Conservation (phyloP, 78 protist genomes). For the Speleostelium caveatum region DNA sequence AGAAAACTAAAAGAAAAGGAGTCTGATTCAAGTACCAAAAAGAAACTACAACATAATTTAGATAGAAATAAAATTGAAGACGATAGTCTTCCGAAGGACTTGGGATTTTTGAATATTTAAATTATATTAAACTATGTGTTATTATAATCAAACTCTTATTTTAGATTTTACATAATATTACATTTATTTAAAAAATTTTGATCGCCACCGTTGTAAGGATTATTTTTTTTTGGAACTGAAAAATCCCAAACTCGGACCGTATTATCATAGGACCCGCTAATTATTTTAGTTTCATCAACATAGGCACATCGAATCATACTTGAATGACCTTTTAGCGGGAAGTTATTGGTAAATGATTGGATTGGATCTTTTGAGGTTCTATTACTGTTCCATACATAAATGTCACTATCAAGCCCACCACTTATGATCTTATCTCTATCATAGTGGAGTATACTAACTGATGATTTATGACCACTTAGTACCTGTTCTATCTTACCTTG, state of each 20-base stretch:
- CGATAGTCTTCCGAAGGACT: neutral
- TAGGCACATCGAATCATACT: slow-evolving; percentile 15
- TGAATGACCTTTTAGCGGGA: slow-evolving; percentile 3
- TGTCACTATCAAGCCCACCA: slow-evolving; percentile 9
- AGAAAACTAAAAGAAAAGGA: slow-evolving; percentile 39
- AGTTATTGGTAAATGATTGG: no score
- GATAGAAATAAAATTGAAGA: slow-evolving; percentile 38
- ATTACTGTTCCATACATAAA: slow-evolving; percentile 66
- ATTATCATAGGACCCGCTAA: slow-evolving; percentile 29
- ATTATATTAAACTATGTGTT: neutral
- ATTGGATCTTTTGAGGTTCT: no score
- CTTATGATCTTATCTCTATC: slow-evolving; percentile 5
- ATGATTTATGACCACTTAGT: slow-evolving; percentile 3
- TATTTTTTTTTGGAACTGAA: neutral
- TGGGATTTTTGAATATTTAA: slow-evolving; percentile 59
- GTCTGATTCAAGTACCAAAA: neutral
- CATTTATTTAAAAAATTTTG: no score
- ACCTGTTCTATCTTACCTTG: neutral
- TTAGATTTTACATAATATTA: no score
- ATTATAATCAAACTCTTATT: no score
- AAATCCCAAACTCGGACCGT: slow-evolving; percentile 41
- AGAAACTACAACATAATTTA: slow-evolving; percentile 35
- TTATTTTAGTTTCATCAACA: slow-evolving; percentile 54
- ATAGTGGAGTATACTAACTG: slow-evolving; percentile 10
- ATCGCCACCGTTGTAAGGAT: no score